Percentiles rank a stretch among this genome's conserved stretches.
Conservation (phyloP, 805 yeast species). For the Cyberlindnera mycetangii region DNA sequence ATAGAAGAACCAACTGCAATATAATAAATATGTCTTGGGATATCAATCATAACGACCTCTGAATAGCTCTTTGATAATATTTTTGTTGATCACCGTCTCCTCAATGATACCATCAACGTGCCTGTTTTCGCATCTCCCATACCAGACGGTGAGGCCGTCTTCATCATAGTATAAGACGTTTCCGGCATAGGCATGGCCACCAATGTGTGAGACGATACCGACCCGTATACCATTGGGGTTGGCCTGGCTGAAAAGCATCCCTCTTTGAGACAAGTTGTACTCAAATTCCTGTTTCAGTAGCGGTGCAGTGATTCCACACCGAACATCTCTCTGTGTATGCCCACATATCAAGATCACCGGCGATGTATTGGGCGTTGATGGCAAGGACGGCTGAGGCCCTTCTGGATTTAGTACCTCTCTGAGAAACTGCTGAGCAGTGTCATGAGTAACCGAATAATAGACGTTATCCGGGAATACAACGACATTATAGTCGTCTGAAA, state of each 20-base stretch:
- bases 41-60: slow-evolving; percentile 40
- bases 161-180: slow-evolving; percentile 58
- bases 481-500: slow-evolving; percentile 25
- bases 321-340: slow-evolving; percentile 55
- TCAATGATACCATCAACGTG: slow-evolving; percentile 64
- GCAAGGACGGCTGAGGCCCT: slow-evolving; percentile 6
- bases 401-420: slow-evolving; percentile 39
- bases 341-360: slow-evolving; percentile 58
- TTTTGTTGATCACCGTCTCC: slow-evolving; percentile 47
- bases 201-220: slow-evolving; percentile 70
- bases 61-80: slow-evolving; percentile 53
- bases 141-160: slow-evolving; percentile 53
- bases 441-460: slow-evolving; percentile 24
- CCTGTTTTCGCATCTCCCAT: slow-evolving; percentile 67
- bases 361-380: slow-evolving; percentile 23
- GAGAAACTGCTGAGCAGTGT: slow-evolving; percentile 35
- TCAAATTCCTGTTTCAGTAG: slow-evolving; percentile 48
- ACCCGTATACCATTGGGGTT: slow-evolving; percentile 35
- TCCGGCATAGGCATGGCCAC: slow-evolving; percentile 87
- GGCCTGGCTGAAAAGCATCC: slow-evolving; percentile 25
- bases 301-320: slow-evolving; percentile 73
- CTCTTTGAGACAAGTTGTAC: slow-evolving; percentile 35
- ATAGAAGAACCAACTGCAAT: too few species aligned
- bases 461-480: slow-evolving; percentile 55
- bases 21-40: too few species aligned